Base-by-base conservation (phyloP, 2,329 filamentous ascomycete species). In the Fusarium sp. region DNA sequence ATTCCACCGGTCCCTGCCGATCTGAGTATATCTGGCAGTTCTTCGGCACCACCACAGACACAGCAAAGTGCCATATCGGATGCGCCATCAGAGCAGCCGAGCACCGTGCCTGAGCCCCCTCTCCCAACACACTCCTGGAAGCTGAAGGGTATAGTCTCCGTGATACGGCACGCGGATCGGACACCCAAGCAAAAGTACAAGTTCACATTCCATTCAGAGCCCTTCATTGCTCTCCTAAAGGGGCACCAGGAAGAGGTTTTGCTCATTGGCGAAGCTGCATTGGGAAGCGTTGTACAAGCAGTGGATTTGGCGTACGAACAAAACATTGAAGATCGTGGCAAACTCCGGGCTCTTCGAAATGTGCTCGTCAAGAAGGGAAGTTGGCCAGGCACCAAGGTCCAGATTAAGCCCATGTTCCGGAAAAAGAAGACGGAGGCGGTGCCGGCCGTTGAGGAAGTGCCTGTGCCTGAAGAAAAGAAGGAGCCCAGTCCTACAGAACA, bases 181-280 rank as follows among this genome's bases (percentile, higher is more conserved):
- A 99, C 97, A 2, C 97, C 97, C 3, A 99, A 99, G 84, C 97
- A 99, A 80, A 99, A 99, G 82, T 98, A 98, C 88, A 99, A 99
- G 82, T 99, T 98, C 79, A 99, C 97, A 0, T 98, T 99, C 78
- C 97, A 99, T 80, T 97, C 95, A 0, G 94, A 95, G 72, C 97
- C 97, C 0, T 99, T 99, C 80, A 95, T 99, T 73, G 94, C 97
- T 74, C 88, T 99, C 5, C 89, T 99, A 48, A 97, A 96, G 81
- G 97, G 97, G 0, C 96, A 99, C 79, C 94, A 97, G 79, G 96
- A 98, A 83, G 97, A 99, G 81, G 97, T 99, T 2, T 88, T 99
- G 2, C 89, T 99, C 25, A 97, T 98, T 74, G 96, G 96, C 10
- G 95, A 98, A 81, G 92, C 95, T 43, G 97, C 97, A 1, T 85